Evolutionary conservation across 1,284 basidiomycete genomes (phyloP).

Genomic region (Cutaneotrichosporon sp.): DNA sequence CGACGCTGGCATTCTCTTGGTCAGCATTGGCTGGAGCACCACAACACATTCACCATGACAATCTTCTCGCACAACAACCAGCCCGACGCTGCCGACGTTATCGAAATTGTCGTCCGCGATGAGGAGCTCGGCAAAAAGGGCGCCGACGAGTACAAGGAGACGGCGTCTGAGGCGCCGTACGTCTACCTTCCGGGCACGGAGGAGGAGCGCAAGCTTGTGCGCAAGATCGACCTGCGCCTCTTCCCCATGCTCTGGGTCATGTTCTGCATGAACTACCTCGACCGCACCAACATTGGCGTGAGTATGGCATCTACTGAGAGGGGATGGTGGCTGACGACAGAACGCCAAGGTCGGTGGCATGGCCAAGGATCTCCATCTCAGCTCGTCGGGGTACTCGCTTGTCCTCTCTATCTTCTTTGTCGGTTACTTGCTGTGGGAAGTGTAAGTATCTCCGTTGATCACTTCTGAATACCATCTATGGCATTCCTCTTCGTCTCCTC

Average conservation of each 20-base stretch:
- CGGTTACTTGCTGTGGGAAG: conserved; percentile 40
- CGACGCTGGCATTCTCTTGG: too few relatives aligned
- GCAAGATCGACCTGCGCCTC: conserved; percentile 46
- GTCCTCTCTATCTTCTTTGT: conserved; percentile 46
- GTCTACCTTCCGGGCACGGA: conserved; percentile 33
- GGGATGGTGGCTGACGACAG: too few relatives aligned
- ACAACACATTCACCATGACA: neutral
- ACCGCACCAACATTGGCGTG: neutral
- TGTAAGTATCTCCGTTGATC: too few relatives aligned
- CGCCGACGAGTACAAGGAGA: neutral
- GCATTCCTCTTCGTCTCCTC: too few relatives aligned
- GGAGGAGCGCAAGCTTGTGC: conserved; percentile 43
- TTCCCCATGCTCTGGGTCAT: conserved; percentile 42
- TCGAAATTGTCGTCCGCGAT: neutral
- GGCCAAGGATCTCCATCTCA: conserved; percentile 39
- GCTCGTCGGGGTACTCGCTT: neutral
- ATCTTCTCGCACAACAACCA: neutral
- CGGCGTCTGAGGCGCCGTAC: too few relatives aligned
- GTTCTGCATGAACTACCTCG: conserved; percentile 16
- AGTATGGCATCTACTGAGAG: neutral
- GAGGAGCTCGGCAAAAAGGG: neutral
- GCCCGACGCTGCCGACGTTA: neutral
- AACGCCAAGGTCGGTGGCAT: conserved; percentile 44
- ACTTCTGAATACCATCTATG: too few relatives aligned
- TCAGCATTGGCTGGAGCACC: too few relatives aligned